Base-by-base conservation (phyloP, 2,329 filamentous ascomycete species). In the Phoma sp. region DNA sequence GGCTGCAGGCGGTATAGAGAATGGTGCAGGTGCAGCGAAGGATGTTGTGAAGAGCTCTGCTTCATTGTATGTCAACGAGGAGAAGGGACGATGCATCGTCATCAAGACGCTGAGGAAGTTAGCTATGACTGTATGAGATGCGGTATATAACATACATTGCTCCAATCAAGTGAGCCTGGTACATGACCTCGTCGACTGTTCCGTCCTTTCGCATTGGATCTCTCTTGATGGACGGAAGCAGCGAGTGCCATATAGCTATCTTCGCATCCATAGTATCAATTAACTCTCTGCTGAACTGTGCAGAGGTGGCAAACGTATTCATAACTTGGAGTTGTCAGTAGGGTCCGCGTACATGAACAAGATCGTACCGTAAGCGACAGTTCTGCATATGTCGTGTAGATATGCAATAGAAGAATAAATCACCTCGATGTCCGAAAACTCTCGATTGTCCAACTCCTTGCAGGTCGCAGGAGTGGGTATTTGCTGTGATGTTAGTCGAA, bases 341-440 rank as follows among this genome's bases (percentile, higher is more conserved):
- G 14, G 9, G 9, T 29, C 37, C 18, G 11, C 12, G 11, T 1
- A 12, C 6, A 1, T 1, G 20, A 10, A 4, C 4, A 3, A 14
- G 6, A 1, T 10, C 60, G 40, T 53, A 67, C 65, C 93, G 84
- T 57, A 93, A 85, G 47, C 85, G 82, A 33, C 88, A 86, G 10
- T 90, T 2, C 88, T 84, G 5, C 87, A 83, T 0, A 91, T 87
- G 37, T 93, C 89, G 36, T 96, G 87, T 5, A 91, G 84, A 72
- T 96, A 96, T 0, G 89, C 83, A 67, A 90, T 92, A 0, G 92
- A 96, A 0, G 92, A 96, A 69, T 92, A 96, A 11, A 84, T 80
- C 30, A 85, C 82, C 7, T 87, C 84, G 36, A 90, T 85, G 15
- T 88, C 87, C 0, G 83, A 83, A 65, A 96, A 93, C 9, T 90